Evolutionary conservation across 371 early-diverging fungal species (phyloP), one percentile per base, ranked within the genome.

Genomic region (Thermomucor indicae-seudaticae): DNA sequence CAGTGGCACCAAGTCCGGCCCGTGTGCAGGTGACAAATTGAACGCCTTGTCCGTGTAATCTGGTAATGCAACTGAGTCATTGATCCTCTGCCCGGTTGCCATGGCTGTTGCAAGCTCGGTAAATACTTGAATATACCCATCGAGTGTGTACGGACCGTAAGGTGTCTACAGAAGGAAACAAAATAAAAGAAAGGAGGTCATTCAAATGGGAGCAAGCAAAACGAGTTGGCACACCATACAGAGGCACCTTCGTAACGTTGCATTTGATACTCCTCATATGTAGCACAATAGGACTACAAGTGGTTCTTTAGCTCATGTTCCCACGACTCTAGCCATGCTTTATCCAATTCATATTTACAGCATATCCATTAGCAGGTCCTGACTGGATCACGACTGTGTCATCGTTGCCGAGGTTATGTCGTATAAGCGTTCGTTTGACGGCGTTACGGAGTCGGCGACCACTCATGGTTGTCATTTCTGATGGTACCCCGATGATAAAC

Each of bases 231-330:
- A 11, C 2, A 3, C 16, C 44, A 53, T 61, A 70, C 70, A 39
- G 79, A 78, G 2, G 74, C 86, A 7, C 76, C 86, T 68, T 86
- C 86, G 52, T 85, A 86, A 41, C 85, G 65, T 54, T 86, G 86
- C 37, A 77, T 65, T 41, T 76, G 69, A 42, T 85, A 85, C 53
- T 85, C 86, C 59, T 85, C 86, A 51, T 49, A 72, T 2, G 84
- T 86, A 1, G 82, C 62, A 46, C 79, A 72, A 50, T 86, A 86
- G 27, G 75, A 74, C 55, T 79, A 64, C 47, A 71, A 70, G n/a
- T n/a, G n/a, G n/a, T n/a, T n/a, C n/a, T 12, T 57, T 29, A 49
- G 72, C 70, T 14, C 65, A 19, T 16, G 37, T 3, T 10, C 14
- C 3, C 19, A 11, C 19, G 37, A 10, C 5, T 37, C 14, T 29